Evolutionary conservation across 2,329 filamentous ascomycete genomes (phyloP).

Genomic region (Aaosphaeria pasadenensis): DNA sequence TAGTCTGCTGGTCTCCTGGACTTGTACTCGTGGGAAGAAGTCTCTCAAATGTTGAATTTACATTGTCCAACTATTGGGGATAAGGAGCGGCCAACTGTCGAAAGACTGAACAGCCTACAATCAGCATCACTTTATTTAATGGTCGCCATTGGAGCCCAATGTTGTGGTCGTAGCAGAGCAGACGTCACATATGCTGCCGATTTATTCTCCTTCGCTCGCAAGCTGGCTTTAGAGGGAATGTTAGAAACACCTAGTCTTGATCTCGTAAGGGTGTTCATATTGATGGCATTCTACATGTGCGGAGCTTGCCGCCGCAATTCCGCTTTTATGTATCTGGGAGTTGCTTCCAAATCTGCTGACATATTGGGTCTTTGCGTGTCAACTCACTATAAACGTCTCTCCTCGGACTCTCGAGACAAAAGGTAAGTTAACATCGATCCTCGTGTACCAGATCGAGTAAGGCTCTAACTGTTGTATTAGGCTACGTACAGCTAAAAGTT

Average conservation of each 20-base stretch:
- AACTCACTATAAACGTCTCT: constrained; percentile 23
- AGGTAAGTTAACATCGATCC: constrained; percentile 7
- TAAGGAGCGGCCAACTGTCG: neutral
- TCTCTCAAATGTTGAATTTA: constrained; percentile 1
- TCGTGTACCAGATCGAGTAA: too few relatives aligned
- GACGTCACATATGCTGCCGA: constrained; percentile 30
- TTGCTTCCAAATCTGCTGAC: constrained; percentile 57
- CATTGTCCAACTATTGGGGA: neutral
- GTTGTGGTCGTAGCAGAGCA: constrained; percentile 16
- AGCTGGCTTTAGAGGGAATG: constrained; percentile 49
- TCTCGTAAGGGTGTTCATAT: constrained; percentile 51
- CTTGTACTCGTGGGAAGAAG: constrained; percentile 29
- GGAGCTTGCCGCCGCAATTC: constrained; percentile 58
- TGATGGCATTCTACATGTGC: constrained; percentile 60
- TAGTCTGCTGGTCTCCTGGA: constrained; percentile 44
- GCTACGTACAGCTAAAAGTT: constrained; percentile 46
- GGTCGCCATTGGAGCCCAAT: constrained; percentile 55
- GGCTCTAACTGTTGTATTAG: constrained; percentile 15
- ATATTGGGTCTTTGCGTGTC: constrained; percentile 54
- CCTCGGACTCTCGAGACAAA: constrained; percentile 4
- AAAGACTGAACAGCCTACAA: constrained; percentile 17
- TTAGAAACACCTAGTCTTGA: constrained; percentile 54
- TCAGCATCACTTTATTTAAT: constrained; percentile 39
- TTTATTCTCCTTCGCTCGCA: constrained; percentile 51
- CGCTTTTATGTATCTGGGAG: constrained; percentile 62